Conservation (phyloP, 331 rosid genomes). For the Saraca asoca region DNA sequence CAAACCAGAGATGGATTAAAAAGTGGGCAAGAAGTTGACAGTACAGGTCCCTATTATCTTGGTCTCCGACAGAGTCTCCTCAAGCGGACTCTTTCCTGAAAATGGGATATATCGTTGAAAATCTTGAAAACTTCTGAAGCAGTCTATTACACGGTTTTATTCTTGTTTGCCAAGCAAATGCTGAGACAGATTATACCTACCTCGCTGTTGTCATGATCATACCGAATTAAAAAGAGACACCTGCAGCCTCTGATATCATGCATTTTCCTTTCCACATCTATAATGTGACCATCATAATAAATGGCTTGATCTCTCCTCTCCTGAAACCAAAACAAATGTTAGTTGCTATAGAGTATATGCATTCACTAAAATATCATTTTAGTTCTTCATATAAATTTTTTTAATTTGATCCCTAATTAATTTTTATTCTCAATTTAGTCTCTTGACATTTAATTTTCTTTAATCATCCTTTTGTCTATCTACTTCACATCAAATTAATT, state of each 20-base stretch:
- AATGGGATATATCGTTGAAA: background rate
- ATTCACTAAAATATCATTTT: too few species aligned
- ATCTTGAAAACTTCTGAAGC: background rate
- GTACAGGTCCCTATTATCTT: slow-evolving; percentile 26
- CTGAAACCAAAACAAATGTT: slow-evolving; percentile 26
- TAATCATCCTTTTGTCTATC: too few species aligned
- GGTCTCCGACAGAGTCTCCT: slow-evolving; percentile 79
- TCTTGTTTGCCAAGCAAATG: background rate
- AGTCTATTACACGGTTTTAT: background rate
- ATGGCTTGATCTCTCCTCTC: slow-evolving; percentile 48
- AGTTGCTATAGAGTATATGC: too few species aligned
- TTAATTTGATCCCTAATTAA: too few species aligned
- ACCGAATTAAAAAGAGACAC: slow-evolving; percentile 74
- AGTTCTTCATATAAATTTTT: too few species aligned
- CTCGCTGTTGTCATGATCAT: slow-evolving; percentile 78
- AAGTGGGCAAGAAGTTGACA: background rate
- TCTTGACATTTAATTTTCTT: too few species aligned
- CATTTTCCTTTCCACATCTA: too few species aligned
- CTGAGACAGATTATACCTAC: slow-evolving; percentile 41
- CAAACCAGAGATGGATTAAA: too few species aligned
- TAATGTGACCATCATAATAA: too few species aligned
- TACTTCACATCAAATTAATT: too few species aligned
- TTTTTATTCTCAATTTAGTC: too few species aligned
- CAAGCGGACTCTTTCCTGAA: slow-evolving; percentile 79
- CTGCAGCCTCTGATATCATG: slow-evolving; percentile 88